Conservation (phyloP, 208 protist genomes). For the Trypanosoma boissoni region DNA sequence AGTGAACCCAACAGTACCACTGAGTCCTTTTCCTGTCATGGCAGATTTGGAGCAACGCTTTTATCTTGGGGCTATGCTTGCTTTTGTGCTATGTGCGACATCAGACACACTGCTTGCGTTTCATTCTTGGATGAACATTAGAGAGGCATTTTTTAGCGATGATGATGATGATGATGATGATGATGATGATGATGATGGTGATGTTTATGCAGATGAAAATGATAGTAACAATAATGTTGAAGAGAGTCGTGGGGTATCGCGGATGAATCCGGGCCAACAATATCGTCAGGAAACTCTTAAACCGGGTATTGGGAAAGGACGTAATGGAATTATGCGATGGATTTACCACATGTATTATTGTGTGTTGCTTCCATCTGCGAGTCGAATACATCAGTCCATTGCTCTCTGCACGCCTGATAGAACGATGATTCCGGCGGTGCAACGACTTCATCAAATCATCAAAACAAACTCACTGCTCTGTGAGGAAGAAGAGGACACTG, state of each 20-base stretch:
- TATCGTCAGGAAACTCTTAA: too few relatives aligned
- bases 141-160: background rate
- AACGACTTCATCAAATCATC: conserved; percentile 8
- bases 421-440: conserved; percentile 13
- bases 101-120: conserved; percentile 14
- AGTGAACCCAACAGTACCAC: background rate
- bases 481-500: too few relatives aligned
- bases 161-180: background rate
- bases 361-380: conserved; percentile 1
- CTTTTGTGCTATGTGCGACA: conserved; percentile 4
- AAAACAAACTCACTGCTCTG: background rate
- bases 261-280: too few relatives aligned
- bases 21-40: conserved; percentile 14
- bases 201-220: too few relatives aligned
- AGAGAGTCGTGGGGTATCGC: too few relatives aligned
- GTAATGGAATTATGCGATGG: too few relatives aligned
- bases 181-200: background rate
- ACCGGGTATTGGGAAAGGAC: too few relatives aligned
- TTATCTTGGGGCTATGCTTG: conserved; percentile 14
- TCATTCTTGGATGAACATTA: conserved; percentile 1
- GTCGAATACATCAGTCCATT: conserved; percentile 13
- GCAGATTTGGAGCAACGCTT: conserved; percentile 9
- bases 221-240: too few relatives aligned
- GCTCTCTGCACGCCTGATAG: conserved; percentile 11
- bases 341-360: background rate